These are phyloP conservation scores for Diaporthe velutina DNA, from an alignment of 2,329 filamentous ascomycete genomes.

Conservation along the genomic window DNA sequence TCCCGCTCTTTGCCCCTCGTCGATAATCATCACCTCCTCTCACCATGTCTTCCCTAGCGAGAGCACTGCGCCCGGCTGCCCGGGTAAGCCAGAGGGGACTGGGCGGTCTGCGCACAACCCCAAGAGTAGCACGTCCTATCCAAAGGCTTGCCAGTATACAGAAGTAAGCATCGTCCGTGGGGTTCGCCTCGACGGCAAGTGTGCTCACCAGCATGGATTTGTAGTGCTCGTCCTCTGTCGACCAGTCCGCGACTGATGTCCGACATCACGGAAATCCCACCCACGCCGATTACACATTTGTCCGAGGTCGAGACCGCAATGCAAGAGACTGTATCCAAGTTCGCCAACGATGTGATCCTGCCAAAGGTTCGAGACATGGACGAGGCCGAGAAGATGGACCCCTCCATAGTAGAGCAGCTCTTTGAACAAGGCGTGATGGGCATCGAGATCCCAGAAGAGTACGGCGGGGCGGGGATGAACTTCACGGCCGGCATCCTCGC, in stretches of 20 bases:
- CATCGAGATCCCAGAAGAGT: constrained; percentile 97
- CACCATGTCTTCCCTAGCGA: constrained; percentile 63
- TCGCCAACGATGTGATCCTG: constrained; percentile 88
- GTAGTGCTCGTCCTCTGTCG: constrained; percentile 67
- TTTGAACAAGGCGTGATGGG: constrained; percentile 99
- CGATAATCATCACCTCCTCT: neutral
- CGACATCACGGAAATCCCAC: constrained; percentile 82
- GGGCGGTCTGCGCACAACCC: constrained; percentile 46
- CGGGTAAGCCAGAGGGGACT: constrained; percentile 56
- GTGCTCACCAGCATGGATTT: constrained; percentile 26
- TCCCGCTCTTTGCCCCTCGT: neutral
- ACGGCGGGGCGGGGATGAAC: constrained; percentile 97
- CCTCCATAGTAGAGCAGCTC: constrained; percentile 86
- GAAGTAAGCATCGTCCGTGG: constrained; percentile 46
- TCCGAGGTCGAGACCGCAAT: constrained; percentile 92
- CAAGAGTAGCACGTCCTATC: constrained; percentile 43
- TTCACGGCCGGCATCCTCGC: constrained; percentile 96
- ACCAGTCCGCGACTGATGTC: constrained; percentile 67
- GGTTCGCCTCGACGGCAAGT: constrained; percentile 27
- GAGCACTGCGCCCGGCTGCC: constrained; percentile 65
- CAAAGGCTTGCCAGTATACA: constrained; percentile 43
- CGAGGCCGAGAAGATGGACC: constrained; percentile 95
- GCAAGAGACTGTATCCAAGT: constrained; percentile 90
- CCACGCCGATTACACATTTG: constrained; percentile 92
- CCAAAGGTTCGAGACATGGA: constrained; percentile 98